Conservation (phyloP, 2,329 filamentous ascomycete genomes). For the Uncinocarpus reesii region DNA sequence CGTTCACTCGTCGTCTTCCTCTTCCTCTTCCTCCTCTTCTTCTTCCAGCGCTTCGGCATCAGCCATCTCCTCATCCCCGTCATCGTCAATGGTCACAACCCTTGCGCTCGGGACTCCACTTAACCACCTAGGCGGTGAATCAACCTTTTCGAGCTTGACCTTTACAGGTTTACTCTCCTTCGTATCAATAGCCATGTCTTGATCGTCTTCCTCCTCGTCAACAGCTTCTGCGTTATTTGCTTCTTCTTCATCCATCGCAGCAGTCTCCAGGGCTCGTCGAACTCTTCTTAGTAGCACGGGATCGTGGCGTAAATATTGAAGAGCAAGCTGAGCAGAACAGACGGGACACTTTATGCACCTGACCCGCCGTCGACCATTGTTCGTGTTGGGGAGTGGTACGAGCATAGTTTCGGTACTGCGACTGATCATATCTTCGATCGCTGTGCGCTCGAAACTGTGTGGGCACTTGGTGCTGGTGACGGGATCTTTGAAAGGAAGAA, state of each 20-base stretch:
- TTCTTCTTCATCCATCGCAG: constrained; percentile 15
- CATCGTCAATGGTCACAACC: constrained; percentile 10
- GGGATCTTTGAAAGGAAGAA: constrained; percentile 37
- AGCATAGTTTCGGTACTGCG: constrained; percentile 23
- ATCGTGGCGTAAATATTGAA: constrained; percentile 33
- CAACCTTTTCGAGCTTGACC: constrained; percentile 7
- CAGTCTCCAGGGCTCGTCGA: constrained; percentile 14
- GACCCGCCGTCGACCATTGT: constrained; percentile 18
- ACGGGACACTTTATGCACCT: constrained; percentile 34
- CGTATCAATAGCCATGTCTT: constrained; percentile 19
- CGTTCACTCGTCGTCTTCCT: not conserved
- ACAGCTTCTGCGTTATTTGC: constrained; percentile 20
- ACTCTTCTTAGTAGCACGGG: constrained; percentile 32
- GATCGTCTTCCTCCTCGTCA: constrained; percentile 26
- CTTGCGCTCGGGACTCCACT: constrained; percentile 13
- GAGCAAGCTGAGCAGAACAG: constrained; percentile 31
- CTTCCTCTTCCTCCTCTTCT: constrained; percentile 18
- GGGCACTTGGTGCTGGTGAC: constrained; percentile 42
- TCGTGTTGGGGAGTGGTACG: constrained; percentile 15
- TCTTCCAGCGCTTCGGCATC: constrained; percentile 8
- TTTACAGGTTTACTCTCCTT: constrained; percentile 3
- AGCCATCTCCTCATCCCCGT: constrained; percentile 15
- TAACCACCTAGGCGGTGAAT: constrained; percentile 3
- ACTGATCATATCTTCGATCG: constrained; percentile 38
- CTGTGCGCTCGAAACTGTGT: constrained; percentile 41